Percentiles rank a stretch among this genome's conserved stretches.
phyloP scores from a whole-genome alignment of 208 protist species.

The Trypanosoma brucei region DNA sequence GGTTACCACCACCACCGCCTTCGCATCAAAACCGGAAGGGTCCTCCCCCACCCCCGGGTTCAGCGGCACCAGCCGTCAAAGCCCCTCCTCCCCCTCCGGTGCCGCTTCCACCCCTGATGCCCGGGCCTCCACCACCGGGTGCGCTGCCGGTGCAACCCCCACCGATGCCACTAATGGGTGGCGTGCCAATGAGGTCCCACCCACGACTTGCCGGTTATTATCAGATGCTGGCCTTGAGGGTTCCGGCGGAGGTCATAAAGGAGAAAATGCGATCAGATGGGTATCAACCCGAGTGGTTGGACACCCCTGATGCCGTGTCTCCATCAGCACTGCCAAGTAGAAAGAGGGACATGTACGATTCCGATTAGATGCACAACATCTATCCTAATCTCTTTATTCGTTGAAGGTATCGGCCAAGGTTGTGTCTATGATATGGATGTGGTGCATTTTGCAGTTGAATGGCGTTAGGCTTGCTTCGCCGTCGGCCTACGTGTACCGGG shows the following conservation, averaged over 20 bases:
- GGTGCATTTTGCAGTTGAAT: too few relatives aligned
- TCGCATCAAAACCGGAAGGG: slow-evolving; percentile 9
- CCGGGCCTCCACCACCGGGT: slow-evolving; percentile 11
- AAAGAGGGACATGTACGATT: slow-evolving; percentile 38
- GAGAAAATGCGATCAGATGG: slow-evolving; percentile 61
- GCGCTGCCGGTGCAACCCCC: slow-evolving; percentile 22
- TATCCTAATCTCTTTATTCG: not conserved
- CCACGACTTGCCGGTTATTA: slow-evolving; percentile 62
- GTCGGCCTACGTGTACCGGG: too few relatives aligned
- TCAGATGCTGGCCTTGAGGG: slow-evolving; percentile 48
- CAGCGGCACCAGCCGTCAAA: not conserved
- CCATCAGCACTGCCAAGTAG: slow-evolving; percentile 28
- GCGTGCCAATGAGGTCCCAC: slow-evolving; percentile 37
- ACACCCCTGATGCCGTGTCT: slow-evolving; percentile 48
- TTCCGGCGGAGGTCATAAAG: slow-evolving; percentile 39
- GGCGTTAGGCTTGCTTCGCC: too few relatives aligned
- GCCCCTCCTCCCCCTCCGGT: slow-evolving; percentile 4
- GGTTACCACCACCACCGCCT: slow-evolving; percentile 10
- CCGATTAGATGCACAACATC: slow-evolving; percentile 17
- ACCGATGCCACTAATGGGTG: slow-evolving; percentile 37
- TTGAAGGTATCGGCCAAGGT: not conserved
- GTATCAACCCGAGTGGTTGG: slow-evolving; percentile 50
- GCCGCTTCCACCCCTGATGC: slow-evolving; percentile 9
- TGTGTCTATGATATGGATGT: too few relatives aligned
- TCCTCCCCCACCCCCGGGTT: slow-evolving; percentile 17